These are phyloP conservation scores for Ziziphus jujuba DNA, from an alignment of 306 rosid species.

Conservation along the genomic window DNA sequence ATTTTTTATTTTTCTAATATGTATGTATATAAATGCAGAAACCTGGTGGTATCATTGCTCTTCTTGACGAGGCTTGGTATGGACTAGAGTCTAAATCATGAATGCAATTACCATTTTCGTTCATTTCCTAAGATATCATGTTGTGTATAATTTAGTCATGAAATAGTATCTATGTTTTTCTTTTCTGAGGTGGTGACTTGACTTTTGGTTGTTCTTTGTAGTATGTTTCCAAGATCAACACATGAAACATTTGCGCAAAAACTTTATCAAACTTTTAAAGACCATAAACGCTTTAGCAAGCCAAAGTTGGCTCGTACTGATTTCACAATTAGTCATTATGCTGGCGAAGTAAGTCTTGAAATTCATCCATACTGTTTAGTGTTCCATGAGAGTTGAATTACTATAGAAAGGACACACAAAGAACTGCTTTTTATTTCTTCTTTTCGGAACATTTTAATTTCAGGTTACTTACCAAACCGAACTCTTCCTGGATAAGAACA, in stretches of 20 bases:
- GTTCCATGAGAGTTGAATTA: no score
- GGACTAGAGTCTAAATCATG: conserved; percentile 26
- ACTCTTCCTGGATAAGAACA: conserved; percentile 89
- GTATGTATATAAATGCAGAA: conserved; percentile 59
- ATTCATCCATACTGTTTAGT: not conserved
- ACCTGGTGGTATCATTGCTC: conserved; percentile 96
- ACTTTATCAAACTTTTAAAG: conserved; percentile 86
- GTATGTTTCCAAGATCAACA: conserved; percentile 99
- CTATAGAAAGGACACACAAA: not conserved
- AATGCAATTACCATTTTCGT: conserved; percentile 12
- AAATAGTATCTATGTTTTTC: conserved; percentile 8
- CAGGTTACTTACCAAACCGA: conserved; percentile 98
- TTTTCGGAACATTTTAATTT: conserved; percentile 16
- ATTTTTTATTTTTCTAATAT: conserved; percentile 32
- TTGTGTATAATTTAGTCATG: conserved; percentile 9
- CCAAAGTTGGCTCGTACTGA: conserved; percentile 87
- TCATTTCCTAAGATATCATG: conserved; percentile 7
- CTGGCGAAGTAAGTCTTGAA: conserved; percentile 79
- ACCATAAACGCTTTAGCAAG: conserved; percentile 91
- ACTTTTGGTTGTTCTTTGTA: conserved; percentile 48
- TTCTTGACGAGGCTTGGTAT: conserved; percentile 98
- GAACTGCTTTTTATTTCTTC: not conserved
- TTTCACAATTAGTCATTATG: conserved; percentile 87
- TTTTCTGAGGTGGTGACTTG: conserved; percentile 37
- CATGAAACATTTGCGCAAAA: conserved; percentile 84